phyloP scores from a whole-genome alignment of 495 filamentous ascomycete species.

The Talaromyces ruber region DNA sequence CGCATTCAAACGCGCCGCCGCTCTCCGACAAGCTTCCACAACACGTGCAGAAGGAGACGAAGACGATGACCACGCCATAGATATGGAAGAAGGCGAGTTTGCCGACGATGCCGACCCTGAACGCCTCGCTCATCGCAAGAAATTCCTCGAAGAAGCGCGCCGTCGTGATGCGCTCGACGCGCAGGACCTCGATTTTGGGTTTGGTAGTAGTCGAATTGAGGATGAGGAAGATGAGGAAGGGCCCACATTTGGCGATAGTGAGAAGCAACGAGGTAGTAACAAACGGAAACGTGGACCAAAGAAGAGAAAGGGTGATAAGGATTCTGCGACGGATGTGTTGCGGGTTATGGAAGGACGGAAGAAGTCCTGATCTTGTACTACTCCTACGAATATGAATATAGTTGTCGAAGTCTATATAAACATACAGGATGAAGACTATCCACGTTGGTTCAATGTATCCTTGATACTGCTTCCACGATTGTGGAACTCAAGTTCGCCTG shows the following conservation, averaged over 20 bases:
- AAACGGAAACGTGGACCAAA: conserved; percentile 76
- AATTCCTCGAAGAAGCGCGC: conserved; percentile 57
- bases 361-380: conserved; percentile 13
- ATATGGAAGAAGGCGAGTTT: conserved; percentile 30
- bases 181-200: conserved; percentile 89
- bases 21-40: conserved; percentile 45
- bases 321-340: conserved; percentile 75
- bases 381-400: too few relatives aligned
- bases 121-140: conserved; percentile 56
- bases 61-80: conserved; percentile 14
- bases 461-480: background rate
- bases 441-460: too few relatives aligned
- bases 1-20: conserved; percentile 75
- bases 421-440: too few relatives aligned
- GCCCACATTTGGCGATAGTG: conserved; percentile 52
- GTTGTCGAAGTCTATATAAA: background rate
- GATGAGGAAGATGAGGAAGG: conserved; percentile 75
- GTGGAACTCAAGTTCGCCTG: background rate
- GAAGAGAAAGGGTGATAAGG: conserved; percentile 79
- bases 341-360: conserved; percentile 67
- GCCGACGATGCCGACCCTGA: conserved; percentile 37
- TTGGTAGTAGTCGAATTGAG: conserved; percentile 74
- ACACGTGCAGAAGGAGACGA: background rate
- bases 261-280: conserved; percentile 40
- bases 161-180: conserved; percentile 64